Evolutionary conservation across 306 rosid species (phyloP).

Genomic region (Comarum palustre): DNA sequence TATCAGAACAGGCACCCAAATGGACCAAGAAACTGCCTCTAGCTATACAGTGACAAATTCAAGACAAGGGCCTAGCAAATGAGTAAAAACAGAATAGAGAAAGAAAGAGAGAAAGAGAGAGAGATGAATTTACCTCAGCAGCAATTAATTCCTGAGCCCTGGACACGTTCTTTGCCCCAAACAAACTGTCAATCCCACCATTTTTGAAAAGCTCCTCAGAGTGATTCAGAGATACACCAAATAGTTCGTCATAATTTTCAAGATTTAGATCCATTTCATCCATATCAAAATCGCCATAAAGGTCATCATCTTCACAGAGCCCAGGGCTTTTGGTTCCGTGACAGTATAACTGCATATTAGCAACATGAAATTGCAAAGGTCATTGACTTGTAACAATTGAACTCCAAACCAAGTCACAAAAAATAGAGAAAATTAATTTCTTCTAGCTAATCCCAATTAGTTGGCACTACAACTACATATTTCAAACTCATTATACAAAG

Average conservation of each 20-base stretch:
- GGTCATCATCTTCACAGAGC: slow-evolving; percentile 43
- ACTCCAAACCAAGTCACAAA: not conserved
- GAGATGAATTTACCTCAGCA: slow-evolving; percentile 64
- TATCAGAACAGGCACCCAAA: not conserved
- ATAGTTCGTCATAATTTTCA: slow-evolving; percentile 87
- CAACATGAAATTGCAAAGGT: slow-evolving; percentile 26
- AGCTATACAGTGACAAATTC: not conserved
- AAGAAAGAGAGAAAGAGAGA: not conserved
- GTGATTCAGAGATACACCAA: slow-evolving; percentile 69
- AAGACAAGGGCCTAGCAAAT: not conserved
- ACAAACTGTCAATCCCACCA: slow-evolving; percentile 92
- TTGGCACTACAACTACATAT: not conserved
- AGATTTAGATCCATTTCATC: slow-evolving; percentile 80
- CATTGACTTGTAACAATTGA: slow-evolving; percentile 29
- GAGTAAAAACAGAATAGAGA: slow-evolving; percentile 12
- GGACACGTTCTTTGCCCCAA: slow-evolving; percentile 53
- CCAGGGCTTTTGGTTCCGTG: slow-evolving; percentile 46
- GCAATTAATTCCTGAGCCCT: slow-evolving; percentile 61
- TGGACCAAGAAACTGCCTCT: not conserved
- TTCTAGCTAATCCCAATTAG: not conserved
- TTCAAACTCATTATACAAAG: not conserved
- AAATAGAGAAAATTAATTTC: not conserved
- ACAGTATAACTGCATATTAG: slow-evolving; percentile 56
- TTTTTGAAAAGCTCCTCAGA: slow-evolving; percentile 87
- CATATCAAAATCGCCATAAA: slow-evolving; percentile 69